Base-by-base conservation (phyloP, 495 filamentous ascomycete species). In the Stereocaulon alpinum region DNA sequence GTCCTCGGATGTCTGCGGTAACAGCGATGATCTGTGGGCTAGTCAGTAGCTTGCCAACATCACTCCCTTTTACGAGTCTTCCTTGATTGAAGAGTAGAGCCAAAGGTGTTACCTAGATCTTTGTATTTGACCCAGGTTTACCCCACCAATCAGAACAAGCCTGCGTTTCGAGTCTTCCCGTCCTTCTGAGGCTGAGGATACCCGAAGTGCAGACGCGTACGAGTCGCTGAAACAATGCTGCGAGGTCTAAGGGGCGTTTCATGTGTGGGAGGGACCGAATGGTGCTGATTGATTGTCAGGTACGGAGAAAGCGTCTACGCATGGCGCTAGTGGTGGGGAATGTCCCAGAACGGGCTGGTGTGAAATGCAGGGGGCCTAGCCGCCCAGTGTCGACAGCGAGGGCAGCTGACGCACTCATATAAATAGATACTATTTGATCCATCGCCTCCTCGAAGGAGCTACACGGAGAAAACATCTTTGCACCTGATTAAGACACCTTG, bases 321-420 rank as follows among this genome's bases (percentile, higher is more conserved):
- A 52, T 43, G 27, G 45, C 53, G 54, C 60, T 61, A 61, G 41
- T 52, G 22, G 60, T 57, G 60, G 60, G 60, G 60, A 61, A 61
- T 55, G 22, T 41, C 53, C 53, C 29, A 50, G 34, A 57, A 42
- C 11, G 9, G 54, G 27, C 22, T 45, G 18, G 44, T 11, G 1
- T 48, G 37, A 18, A 49, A 44, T 55, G 40, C 41, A 44, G 22
- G 50, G 22, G 37, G 22, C 17, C 30, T 52, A 52, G 49, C 49
- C 49, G 49, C 30, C 53, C 40, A 41, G n/a, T 52, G 2, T 1
- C 30, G 29, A 37, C 15, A 34, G 30, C 29, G 34, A 37, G 34
- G 34, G n/a, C 42, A 44, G 42, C 15, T 44, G 42, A 44, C 34
- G 34, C 34, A 37, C 34, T 37, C 34, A 11, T 37, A 37, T 37